A percentile compares a stretch with the other conserved stretches of the same genome.
Conservation (phyloP, 1,284 basidiomycete genomes). For the Entoloma clypeatum region DNA sequence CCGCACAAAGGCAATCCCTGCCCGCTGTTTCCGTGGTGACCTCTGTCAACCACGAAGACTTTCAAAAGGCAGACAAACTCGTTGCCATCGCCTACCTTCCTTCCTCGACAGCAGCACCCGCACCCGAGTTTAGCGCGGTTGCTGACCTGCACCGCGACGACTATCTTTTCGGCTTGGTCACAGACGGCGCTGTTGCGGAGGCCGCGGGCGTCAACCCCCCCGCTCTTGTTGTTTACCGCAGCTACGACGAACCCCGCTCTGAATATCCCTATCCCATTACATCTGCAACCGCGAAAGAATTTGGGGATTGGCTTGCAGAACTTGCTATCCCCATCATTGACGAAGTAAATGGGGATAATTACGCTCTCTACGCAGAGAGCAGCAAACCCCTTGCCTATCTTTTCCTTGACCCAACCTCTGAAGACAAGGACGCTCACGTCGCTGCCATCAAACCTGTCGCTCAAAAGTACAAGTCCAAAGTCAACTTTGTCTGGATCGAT, state of each 20-base stretch:
- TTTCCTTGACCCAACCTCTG: conserved; percentile 82
- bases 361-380: conserved; percentile 79
- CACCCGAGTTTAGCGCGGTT: conserved; percentile 69
- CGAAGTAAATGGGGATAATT: conserved; percentile 95
- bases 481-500: conserved; percentile 99
- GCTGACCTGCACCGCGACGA: conserved; percentile 90
- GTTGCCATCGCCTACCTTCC: conserved; percentile 87
- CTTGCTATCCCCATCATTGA: conserved; percentile 89
- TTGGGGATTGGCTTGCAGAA: conserved; percentile 78
- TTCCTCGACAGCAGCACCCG: conserved; percentile 62
- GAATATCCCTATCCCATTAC: conserved; percentile 68
- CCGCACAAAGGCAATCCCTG: conserved; percentile 73
- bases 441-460: conserved; percentile 76
- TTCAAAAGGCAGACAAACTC: conserved; percentile 87
- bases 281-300: conserved; percentile 54
- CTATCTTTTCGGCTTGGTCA: conserved; percentile 87
- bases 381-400: conserved; percentile 91
- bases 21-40: conserved; percentile 90
- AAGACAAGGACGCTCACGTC: conserved; percentile 65
- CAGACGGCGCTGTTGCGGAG: conserved; percentile 65
- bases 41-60: conserved; percentile 74
- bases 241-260: conserved; percentile 83
- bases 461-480: conserved; percentile 74
- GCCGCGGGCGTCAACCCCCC: conserved; percentile 77
- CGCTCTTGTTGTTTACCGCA: conserved; percentile 88